Conservation (phyloP, 2,329 filamentous ascomycete species). For the Venturia effusa region DNA sequence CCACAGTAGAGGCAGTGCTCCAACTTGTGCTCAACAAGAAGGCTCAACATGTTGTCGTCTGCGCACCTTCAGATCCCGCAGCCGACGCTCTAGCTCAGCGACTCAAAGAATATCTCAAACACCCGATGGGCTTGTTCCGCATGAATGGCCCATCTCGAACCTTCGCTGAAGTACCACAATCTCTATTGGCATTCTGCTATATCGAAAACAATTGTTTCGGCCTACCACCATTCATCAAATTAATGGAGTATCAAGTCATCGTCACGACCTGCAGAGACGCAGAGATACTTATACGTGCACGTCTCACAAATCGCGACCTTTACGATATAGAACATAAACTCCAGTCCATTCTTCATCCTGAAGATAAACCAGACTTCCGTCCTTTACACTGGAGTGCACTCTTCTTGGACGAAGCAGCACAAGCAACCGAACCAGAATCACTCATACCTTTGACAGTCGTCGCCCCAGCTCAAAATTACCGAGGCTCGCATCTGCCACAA, state of each 20-base stretch:
- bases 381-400: conserved; percentile 33
- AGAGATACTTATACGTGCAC: conserved; percentile 30
- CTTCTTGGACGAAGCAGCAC: conserved; percentile 35
- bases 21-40: conserved; percentile 16
- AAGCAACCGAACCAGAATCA: conserved; percentile 33
- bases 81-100: conserved; percentile 33
- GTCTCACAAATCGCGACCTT: conserved; percentile 32
- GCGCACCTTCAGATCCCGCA: conserved; percentile 36
- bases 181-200: conserved; percentile 28
- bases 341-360: conserved; percentile 21
- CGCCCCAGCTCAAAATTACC: conserved; percentile 22
- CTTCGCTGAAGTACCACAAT: conserved; percentile 31
- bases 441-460: conserved; percentile 31
- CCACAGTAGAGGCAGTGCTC: conserved; percentile 34
- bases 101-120: conserved; percentile 24
- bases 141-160: conserved; percentile 30
- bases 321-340: conserved; percentile 26
- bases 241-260: conserved; percentile 33
- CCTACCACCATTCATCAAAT: conserved; percentile 26
- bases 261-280: conserved; percentile 33
- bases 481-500: conserved; percentile 20
- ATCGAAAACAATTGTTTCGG: conserved; percentile 30
- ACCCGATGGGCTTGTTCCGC: conserved; percentile 28
- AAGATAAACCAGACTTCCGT: conserved; percentile 14
- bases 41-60: conserved; percentile 29